phyloP scores from a whole-genome alignment of 306 rosid species.

The Cajanus cajan region DNA sequence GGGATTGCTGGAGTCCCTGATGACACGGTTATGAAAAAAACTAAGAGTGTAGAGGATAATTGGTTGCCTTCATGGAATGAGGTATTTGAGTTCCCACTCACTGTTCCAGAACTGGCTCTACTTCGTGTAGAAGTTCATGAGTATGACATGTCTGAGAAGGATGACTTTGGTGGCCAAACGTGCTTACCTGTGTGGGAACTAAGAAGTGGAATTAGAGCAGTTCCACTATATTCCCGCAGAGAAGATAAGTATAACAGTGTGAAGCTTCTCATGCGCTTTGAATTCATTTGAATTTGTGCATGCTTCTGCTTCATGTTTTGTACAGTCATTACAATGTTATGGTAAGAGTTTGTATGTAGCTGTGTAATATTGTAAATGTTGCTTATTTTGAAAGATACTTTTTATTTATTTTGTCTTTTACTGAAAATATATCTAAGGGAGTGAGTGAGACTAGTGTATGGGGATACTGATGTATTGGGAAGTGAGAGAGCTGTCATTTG shows the following conservation, averaged over 20 bases:
- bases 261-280: slow-evolving; percentile 87
- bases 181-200: slow-evolving; percentile 84
- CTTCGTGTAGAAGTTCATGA: slow-evolving; percentile 93
- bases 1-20: slow-evolving; percentile 62
- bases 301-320: slow-evolving; percentile 21
- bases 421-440: neutral
- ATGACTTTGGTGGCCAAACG: slow-evolving; percentile 95
- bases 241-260: slow-evolving; percentile 67
- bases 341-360: neutral
- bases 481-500: neutral
- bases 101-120: slow-evolving; percentile 83
- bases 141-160: slow-evolving; percentile 96
- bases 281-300: slow-evolving; percentile 40
- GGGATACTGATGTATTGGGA: neutral
- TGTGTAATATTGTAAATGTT: neutral
- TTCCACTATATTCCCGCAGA: slow-evolving; percentile 52
- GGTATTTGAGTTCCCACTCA: slow-evolving; percentile 61
- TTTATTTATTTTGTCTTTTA: neutral
- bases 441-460: neutral
- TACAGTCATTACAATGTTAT: slow-evolving; percentile 17
- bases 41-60: slow-evolving; percentile 66
- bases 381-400: neutral
- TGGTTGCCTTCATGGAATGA: slow-evolving; percentile 93
- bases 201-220: slow-evolving; percentile 71
- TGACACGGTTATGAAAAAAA: slow-evolving; percentile 70